These are phyloP conservation scores for Fragaria ananassa DNA, from an alignment of 306 rosid genomes.

Conservation along the genomic window DNA sequence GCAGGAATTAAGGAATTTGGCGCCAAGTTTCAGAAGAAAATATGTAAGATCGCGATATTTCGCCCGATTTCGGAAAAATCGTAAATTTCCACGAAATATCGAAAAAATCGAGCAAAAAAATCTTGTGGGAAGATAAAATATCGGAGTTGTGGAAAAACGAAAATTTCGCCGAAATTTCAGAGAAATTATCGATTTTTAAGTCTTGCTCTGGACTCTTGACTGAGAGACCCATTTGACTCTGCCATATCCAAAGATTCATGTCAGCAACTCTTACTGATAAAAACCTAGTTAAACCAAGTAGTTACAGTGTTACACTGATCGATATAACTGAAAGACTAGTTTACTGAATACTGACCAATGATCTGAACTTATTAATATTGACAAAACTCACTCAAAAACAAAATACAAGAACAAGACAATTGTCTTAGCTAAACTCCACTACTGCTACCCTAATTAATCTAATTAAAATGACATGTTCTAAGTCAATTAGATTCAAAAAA, in stretches of 20 bases:
- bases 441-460: background rate
- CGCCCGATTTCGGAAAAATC: too few species aligned
- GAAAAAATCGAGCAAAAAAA: too few species aligned
- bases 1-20: too few species aligned
- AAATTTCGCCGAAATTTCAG: too few species aligned
- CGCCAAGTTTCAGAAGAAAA: too few species aligned
- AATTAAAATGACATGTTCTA: background rate
- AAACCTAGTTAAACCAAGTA: background rate
- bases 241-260: background rate
- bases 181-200: too few species aligned
- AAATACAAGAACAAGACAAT: background rate
- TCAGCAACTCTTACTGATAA: background rate
- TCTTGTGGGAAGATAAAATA: too few species aligned
- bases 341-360: background rate
- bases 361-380: background rate
- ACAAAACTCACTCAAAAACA: background rate
- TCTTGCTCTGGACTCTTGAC: background rate
- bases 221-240: background rate
- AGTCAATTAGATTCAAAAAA: conserved; percentile 9
- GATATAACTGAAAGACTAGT: background rate
- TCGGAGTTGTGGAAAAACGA: too few species aligned
- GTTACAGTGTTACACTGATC: background rate
- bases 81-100: too few species aligned
- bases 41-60: too few species aligned
- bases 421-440: background rate